Percentiles rank a stretch among this genome's conserved stretches.
phyloP scores from a whole-genome alignment of 164 flowering plant species.

The Vitis vinifera region DNA sequence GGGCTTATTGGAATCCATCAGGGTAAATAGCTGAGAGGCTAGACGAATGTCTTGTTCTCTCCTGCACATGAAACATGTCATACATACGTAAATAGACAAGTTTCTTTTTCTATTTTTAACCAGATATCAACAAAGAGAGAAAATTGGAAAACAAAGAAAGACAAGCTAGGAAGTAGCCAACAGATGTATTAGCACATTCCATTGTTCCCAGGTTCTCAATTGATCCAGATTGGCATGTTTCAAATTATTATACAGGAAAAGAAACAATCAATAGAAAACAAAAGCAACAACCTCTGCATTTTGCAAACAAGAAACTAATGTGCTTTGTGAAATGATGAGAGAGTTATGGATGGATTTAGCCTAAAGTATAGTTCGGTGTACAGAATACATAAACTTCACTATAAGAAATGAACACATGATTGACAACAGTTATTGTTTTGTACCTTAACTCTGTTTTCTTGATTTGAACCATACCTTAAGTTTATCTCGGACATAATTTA shows the following conservation, averaged over 20 bases:
- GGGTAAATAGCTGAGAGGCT: constrained; percentile 68
- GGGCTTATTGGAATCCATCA: constrained; percentile 74
- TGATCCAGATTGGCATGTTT: not conserved
- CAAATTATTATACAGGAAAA: not conserved
- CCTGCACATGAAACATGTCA: constrained; percentile 43
- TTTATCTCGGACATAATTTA: too few relatives aligned
- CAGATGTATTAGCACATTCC: not conserved
- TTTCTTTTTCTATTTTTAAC: not conserved
- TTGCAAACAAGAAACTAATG: too few relatives aligned
- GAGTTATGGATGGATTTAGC: too few relatives aligned
- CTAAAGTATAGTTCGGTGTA: too few relatives aligned
- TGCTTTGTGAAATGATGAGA: too few relatives aligned
- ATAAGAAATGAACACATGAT: too few relatives aligned
- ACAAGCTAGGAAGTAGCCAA: not conserved
- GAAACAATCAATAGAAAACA: not conserved
- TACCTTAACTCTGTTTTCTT: too few relatives aligned
- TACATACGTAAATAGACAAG: not conserved
- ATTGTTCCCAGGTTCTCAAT: not conserved
- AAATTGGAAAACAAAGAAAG: not conserved
- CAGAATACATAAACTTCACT: too few relatives aligned
- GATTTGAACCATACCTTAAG: too few relatives aligned
- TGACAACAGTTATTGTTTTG: too few relatives aligned
- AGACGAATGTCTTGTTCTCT: constrained; percentile 78
- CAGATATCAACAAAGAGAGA: not conserved
- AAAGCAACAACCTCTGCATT: not conserved